Conservation (phyloP, 140 eudicot species). For the Bidens hawaiensis region DNA sequence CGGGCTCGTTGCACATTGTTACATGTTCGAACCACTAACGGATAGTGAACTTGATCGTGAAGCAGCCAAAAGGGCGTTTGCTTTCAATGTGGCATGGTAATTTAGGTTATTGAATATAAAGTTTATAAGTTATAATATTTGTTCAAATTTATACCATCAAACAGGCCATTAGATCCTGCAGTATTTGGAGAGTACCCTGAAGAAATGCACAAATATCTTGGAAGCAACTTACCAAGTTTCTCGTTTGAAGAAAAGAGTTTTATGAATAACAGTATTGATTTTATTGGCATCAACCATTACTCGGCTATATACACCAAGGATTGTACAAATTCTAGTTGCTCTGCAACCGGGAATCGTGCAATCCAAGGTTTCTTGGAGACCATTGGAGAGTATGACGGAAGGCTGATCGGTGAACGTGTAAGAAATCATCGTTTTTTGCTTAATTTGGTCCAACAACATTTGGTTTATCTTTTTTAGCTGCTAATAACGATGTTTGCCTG, state of each 20-base stretch:
- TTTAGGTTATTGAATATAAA: slow-evolving; percentile 1
- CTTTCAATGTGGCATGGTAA: slow-evolving; percentile 54
- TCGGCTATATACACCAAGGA: slow-evolving; percentile 55
- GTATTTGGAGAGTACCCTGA: slow-evolving; percentile 70
- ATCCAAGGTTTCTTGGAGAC: slow-evolving; percentile 37
- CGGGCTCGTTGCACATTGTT: slow-evolving; percentile 35
- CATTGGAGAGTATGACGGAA: slow-evolving; percentile 46
- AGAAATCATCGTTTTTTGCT: slow-evolving; percentile 2
- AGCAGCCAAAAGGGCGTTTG: slow-evolving; percentile 54
- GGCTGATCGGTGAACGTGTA: slow-evolving; percentile 56
- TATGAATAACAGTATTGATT: slow-evolving; percentile 50
- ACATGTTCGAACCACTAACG: slow-evolving; percentile 46
- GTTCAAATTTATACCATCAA: neutral
- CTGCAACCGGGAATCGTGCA: slow-evolving; percentile 31
- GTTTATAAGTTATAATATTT: neutral
- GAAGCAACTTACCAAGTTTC: slow-evolving; percentile 53
- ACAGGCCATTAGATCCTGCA: slow-evolving; percentile 67
- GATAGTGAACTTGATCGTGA: slow-evolving; percentile 37
- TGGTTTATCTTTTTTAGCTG: neutral
- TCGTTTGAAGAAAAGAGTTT: slow-evolving; percentile 39
- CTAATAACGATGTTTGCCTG: neutral
- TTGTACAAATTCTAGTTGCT: slow-evolving; percentile 43
- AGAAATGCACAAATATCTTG: slow-evolving; percentile 53
- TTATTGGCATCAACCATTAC: slow-evolving; percentile 73
- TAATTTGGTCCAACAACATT: neutral